These are phyloP conservation scores for Acer campestre DNA, from an alignment of 345 rosid genomes.

Conservation along the genomic window DNA sequence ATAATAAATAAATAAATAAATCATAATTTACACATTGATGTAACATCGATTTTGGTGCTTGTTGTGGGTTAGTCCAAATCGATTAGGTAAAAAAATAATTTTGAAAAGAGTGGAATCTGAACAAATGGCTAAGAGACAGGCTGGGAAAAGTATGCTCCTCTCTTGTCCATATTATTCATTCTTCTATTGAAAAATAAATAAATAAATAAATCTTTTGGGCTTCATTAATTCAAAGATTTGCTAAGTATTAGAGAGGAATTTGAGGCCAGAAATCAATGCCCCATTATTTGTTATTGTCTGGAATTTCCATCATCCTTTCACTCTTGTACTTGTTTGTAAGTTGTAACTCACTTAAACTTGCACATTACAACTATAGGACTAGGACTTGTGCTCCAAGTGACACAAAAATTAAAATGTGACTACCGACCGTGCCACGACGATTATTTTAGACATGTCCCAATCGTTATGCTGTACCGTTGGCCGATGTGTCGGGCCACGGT, in stretches of 20 bases:
- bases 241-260: slow-evolving; percentile 12
- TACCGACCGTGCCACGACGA: slow-evolving; percentile 1
- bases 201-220: not conserved
- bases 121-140: slow-evolving; percentile 29
- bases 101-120: slow-evolving; percentile 36
- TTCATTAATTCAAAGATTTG: slow-evolving; percentile 21
- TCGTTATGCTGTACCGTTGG: slow-evolving; percentile 20
- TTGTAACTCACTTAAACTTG: not conserved
- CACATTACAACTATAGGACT: not conserved
- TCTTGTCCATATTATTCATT: slow-evolving; percentile 31
- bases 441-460: not conserved
- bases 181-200: too few relatives aligned
- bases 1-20: too few relatives aligned
- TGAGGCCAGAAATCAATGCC: slow-evolving; percentile 13
- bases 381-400: not conserved
- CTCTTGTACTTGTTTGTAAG: not conserved
- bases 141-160: slow-evolving; percentile 26
- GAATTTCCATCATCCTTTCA: slow-evolving; percentile 22
- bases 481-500: slow-evolving; percentile 30
- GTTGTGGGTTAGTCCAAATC: slow-evolving; percentile 26
- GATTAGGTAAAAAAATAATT: slow-evolving; percentile 29
- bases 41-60: slow-evolving; percentile 43
- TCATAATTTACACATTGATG: slow-evolving; percentile 8
- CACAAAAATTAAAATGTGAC: not conserved
- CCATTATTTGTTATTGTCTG: slow-evolving; percentile 29